Evolutionary conservation across 257 asterid species (phyloP), one percentile per base, ranked within the genome.

Genomic region (Gentiana straminea): DNA sequence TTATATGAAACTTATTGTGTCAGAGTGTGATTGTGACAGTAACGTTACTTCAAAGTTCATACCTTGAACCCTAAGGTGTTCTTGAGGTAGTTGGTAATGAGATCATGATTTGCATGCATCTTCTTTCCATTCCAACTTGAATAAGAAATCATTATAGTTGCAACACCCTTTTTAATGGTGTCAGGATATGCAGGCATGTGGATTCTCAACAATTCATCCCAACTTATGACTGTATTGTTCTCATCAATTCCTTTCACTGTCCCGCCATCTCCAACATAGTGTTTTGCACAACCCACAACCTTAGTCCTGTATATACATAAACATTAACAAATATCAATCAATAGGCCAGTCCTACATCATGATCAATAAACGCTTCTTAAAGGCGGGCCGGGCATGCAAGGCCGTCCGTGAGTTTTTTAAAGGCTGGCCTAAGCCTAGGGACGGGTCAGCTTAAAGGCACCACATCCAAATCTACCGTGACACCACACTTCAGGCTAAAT

Each of bases 231-330:
- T 2, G 76, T 74, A 35, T 70, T 56, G 33, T 70, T 59, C 63
- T 70, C 76, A 48, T 74, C 66, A 39, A 66, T 74, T 13, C 79
- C 76, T 3, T 50, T 70, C 13, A 41, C 52, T 0, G 79, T 74
- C 3, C 79, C 79, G 4, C 79, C 79, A 57, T 74, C 79, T 4
- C 76, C 79, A 8, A 74, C 76, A 52, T 63, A 74, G 33, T 74
- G 76, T 50, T 74, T 74, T 24, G 79, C 76, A 3, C 79, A 74
- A 8, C 60, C 70, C 5, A 66, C 71, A 8, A 74, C 79, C 47
- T 70, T 74, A 9, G 43, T 46, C 64, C 76, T 74, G n/a, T 45
- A 59, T 24, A 32, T 41, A 49, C 33, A 13, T 9, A 38, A 39
- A 4, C 8, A 13, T 41, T 3, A 10, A 3, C 2, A 41, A 41